A percentile compares a stretch with the other conserved stretches of the same genome.
Evolutionary conservation across 2,329 filamentous ascomycete genomes (phyloP).

Genomic region (Aspergillus chevalieri): DNA sequence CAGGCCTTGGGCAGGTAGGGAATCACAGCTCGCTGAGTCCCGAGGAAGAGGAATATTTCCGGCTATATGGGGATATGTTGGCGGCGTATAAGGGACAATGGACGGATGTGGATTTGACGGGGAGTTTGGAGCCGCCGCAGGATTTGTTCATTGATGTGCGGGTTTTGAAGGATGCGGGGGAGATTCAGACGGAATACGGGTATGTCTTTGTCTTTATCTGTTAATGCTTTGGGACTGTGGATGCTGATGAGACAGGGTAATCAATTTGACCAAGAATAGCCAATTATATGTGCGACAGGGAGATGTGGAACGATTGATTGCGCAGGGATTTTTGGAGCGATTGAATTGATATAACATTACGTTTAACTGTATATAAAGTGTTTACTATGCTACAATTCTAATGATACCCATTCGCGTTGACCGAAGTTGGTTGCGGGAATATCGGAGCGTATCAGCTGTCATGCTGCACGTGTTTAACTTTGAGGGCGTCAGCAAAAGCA

Average conservation of each 20-base stretch:
- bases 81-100: slow-evolving; percentile 97
- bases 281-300: slow-evolving; percentile 96
- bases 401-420: neutral
- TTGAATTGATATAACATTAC: slow-evolving; percentile 55
- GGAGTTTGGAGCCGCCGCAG: slow-evolving; percentile 84
- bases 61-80: slow-evolving; percentile 83
- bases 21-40: slow-evolving; percentile 73
- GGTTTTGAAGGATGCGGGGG: slow-evolving; percentile 91
- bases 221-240: neutral
- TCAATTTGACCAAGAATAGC: slow-evolving; percentile 95
- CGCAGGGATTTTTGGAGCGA: slow-evolving; percentile 90
- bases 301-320: slow-evolving; percentile 89
- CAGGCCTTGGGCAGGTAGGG: slow-evolving; percentile 24
- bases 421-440: neutral
- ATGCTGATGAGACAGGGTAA: slow-evolving; percentile 57
- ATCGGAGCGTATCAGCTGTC: neutral
- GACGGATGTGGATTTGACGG: slow-evolving; percentile 95
- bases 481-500: neutral
- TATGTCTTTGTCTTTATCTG: slow-evolving; percentile 42
- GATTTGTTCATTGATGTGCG: slow-evolving; percentile 96
- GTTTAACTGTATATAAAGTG: neutral
- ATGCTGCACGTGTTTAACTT: neutral
- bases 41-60: slow-evolving; percentile 93
- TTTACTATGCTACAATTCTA: neutral
- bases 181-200: slow-evolving; percentile 99